phyloP scores from a whole-genome alignment of 345 rosid species.

The Euphorbia tirucalli region DNA sequence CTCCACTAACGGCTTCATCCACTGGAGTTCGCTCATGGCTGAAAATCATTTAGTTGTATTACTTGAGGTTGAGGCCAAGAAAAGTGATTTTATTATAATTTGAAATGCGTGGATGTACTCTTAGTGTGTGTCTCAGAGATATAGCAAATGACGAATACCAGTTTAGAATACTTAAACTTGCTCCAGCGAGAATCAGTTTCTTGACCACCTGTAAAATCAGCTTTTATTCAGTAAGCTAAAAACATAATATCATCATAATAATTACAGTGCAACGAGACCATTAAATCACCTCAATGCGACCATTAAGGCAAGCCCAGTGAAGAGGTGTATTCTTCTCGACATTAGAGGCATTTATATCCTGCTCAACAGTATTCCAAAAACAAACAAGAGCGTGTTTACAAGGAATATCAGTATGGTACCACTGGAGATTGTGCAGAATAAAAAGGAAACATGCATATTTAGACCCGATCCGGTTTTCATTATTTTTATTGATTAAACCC shows the following conservation, averaged over 20 bases:
- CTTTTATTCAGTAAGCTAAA: constrained; percentile 1
- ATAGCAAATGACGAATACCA: constrained; percentile 37
- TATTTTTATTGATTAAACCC: too few relatives aligned
- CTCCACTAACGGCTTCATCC: constrained; percentile 73
- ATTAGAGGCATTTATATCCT: constrained; percentile 73
- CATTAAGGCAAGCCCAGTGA: constrained; percentile 93
- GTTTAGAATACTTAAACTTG: constrained; percentile 63
- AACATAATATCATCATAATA: neutral
- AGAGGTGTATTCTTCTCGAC: constrained; percentile 81
- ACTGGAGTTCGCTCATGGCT: constrained; percentile 81
- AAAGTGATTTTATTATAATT: neutral
- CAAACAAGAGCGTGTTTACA: neutral
- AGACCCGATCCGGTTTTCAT: neutral
- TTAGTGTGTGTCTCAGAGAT: neutral
- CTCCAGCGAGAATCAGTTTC: constrained; percentile 72
- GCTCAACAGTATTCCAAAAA: constrained; percentile 17
- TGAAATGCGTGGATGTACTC: neutral
- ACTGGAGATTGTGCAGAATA: neutral
- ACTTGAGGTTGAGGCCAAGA: neutral
- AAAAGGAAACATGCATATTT: neutral
- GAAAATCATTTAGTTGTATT: constrained; percentile 16
- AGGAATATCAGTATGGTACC: neutral
- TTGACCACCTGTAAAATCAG: constrained; percentile 59
- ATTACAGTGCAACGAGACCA: neutral
- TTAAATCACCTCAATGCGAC: constrained; percentile 62